phyloP scores from a whole-genome alignment of 345 rosid species.

The Tarenaya hassleriana region DNA sequence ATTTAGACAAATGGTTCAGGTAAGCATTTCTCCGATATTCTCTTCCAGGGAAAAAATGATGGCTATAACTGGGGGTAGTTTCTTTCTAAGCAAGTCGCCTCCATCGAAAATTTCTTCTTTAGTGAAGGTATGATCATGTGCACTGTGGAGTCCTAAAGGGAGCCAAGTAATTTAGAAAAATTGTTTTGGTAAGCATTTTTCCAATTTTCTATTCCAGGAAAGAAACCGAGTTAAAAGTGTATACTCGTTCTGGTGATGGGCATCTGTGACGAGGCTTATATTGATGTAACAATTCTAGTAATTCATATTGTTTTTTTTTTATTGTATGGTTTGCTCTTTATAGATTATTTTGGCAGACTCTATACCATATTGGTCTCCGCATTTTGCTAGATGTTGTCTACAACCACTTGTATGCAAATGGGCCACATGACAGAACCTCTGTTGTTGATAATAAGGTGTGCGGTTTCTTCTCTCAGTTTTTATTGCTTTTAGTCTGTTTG shows the following conservation, averaged over 20 bases:
- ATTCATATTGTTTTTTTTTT: slow-evolving; percentile 14
- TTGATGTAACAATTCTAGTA: slow-evolving; percentile 14
- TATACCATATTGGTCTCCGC: slow-evolving; percentile 54
- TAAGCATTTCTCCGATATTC: slow-evolving; percentile 25
- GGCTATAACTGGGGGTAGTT: no score
- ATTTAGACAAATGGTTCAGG: slow-evolving; percentile 97
- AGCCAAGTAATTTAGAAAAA: no score
- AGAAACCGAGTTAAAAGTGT: background rate
- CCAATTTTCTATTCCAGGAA: no score
- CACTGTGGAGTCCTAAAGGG: no score
- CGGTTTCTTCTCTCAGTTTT: background rate
- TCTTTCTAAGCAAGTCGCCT: no score
- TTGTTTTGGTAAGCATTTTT: no score
- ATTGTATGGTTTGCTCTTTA: slow-evolving; percentile 5
- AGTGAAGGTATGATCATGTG: no score
- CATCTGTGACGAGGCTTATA: slow-evolving; percentile 4
- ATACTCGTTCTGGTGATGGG: slow-evolving; percentile 10
- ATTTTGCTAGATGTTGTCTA: slow-evolving; percentile 90
- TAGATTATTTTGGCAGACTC: slow-evolving; percentile 44
- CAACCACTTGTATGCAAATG: slow-evolving; percentile 88
- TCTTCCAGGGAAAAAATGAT: background rate
- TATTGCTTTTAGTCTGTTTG: slow-evolving; percentile 4
- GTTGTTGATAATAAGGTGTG: slow-evolving; percentile 90
- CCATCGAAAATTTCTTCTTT: no score
- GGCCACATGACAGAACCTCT: slow-evolving; percentile 68